Evolutionary conservation across 345 rosid species (phyloP), one percentile per base, ranked within the genome.

Genomic region (Populus simonii): DNA sequence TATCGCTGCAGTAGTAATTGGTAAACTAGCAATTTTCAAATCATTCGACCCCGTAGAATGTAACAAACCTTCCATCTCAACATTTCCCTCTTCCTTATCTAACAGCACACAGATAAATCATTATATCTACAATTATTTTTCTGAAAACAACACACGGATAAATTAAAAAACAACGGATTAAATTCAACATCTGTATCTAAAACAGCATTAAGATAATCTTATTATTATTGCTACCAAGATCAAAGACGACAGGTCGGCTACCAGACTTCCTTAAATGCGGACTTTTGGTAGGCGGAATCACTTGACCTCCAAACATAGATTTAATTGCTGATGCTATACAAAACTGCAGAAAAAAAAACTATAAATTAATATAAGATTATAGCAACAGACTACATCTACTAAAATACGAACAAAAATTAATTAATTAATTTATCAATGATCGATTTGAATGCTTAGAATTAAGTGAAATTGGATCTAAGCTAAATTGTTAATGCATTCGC

Each of bases 231-330:
- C 66, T 89, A 93, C 98, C 98, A 73, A 85, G 84, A 90, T 92
- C 94, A 75, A 83, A 76, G 77, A 92, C 85, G 41, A 87, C 85
- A 13, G 85, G 79, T 80, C 92, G 88, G 87, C 94, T 89, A 83
- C 95, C 95, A n/a, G 97, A 82, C 89, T 89, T 91, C 89, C 95
- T 92, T 78, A 91, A 84, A 83, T 92, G 95, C 45, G 94, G 92
- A 80, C 93, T 92, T 75, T 89, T 88, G 68, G 75, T 81, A 53
- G 92, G 82, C 72, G 85, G 81, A 76, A 85, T 71, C 43, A 74
- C 90, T 47, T 85, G 86, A 68, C 91, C 89, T 45, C 92, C 97
- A 79, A 93, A 90, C 99, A 93, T 93, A 49, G 74, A 68, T 68
- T 65, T 47, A 20, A 71, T 45, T 55, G 38, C 65, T 20, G 72